Evolutionary conservation across 2,329 filamentous ascomycete genomes (phyloP).

Genomic region (Furcasterigmium furcatum): DNA sequence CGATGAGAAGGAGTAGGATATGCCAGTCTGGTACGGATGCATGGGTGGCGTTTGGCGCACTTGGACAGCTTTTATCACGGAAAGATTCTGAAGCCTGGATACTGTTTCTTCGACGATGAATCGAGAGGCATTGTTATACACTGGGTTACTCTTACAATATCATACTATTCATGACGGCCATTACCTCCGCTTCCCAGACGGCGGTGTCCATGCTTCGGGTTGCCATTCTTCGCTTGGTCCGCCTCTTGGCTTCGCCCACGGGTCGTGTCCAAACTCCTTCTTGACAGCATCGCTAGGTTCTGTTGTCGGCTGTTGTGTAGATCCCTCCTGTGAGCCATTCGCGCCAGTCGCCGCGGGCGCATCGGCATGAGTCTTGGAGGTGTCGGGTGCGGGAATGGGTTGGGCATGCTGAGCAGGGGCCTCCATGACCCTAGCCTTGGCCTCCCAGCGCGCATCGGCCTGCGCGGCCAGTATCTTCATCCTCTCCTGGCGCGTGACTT

Average conservation of each 20-base stretch:
- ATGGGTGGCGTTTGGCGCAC: slow-evolving; percentile 1
- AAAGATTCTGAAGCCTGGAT: no score
- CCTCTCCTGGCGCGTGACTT: slow-evolving; percentile 48
- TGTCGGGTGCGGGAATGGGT: slow-evolving; percentile 21
- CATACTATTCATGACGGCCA: neutral
- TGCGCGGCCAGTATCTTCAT: slow-evolving; percentile 55
- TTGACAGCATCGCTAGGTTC: slow-evolving; percentile 2
- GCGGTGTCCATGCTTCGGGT: slow-evolving; percentile 59
- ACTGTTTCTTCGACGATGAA: no score
- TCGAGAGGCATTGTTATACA: no score
- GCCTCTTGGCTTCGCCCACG: slow-evolving; percentile 53
- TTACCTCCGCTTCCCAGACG: slow-evolving; percentile 24
- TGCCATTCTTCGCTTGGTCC: slow-evolving; percentile 64
- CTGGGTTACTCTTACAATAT: neutral
- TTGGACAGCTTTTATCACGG: neutral
- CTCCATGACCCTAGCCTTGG: slow-evolving; percentile 50
- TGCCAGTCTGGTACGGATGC: neutral
- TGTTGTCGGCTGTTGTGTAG: slow-evolving; percentile 1
- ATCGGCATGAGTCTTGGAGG: slow-evolving; percentile 7
- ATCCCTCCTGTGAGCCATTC: neutral
- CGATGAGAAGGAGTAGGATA: slow-evolving; percentile 21
- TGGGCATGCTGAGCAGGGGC: slow-evolving; percentile 24
- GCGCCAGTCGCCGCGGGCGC: slow-evolving; percentile 7
- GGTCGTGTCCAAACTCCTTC: slow-evolving; percentile 34
- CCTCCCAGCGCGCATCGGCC: slow-evolving; percentile 62